Conservation (phyloP, 177 flowering plant genomes). For the Vitis hybrid region DNA sequence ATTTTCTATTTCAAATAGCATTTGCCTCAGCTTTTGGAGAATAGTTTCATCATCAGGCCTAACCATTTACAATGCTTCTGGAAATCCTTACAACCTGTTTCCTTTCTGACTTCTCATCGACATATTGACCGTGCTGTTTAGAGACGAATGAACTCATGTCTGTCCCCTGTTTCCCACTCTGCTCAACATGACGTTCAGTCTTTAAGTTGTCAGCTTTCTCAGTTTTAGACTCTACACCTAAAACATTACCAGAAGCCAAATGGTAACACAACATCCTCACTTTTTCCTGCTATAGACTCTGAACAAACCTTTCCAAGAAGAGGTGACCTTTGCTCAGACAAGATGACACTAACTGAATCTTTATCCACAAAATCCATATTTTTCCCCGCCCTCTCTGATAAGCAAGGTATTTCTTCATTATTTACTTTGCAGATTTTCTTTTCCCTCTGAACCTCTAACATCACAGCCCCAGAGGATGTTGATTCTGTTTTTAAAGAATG, state of each 20-base stretch:
- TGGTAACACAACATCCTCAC: constrained; percentile 14
- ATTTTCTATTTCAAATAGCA: too few relatives aligned
- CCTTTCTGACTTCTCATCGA: too few relatives aligned
- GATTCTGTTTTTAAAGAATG: too few relatives aligned
- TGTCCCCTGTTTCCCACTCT: constrained; percentile 15
- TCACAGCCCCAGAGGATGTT: too few relatives aligned
- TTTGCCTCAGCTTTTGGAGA: too few relatives aligned
- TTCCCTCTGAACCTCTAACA: too few relatives aligned
- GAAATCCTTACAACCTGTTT: too few relatives aligned
- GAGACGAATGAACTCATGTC: too few relatives aligned
- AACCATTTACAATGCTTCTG: too few relatives aligned
- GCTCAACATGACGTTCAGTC: constrained; percentile 6
- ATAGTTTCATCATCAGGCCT: too few relatives aligned
- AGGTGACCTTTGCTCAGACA: constrained; percentile 11
- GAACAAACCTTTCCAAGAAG: background rate
- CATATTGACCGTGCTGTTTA: too few relatives aligned
- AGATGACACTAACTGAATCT: background rate
- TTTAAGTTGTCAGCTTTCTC: constrained; percentile 29
- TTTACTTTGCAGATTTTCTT: background rate
- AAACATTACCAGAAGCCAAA: constrained; percentile 18
- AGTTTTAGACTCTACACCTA: constrained; percentile 15
- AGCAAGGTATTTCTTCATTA: constrained; percentile 25
- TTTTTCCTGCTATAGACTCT: constrained; percentile 8
- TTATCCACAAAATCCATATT: constrained; percentile 15
- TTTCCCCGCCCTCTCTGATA: constrained; percentile 14